A percentile compares a stretch with the other conserved stretches of the same genome.
phyloP scores from a whole-genome alignment of 2,329 filamentous ascomycete species.

The Aspergillus sclerotialis region DNA sequence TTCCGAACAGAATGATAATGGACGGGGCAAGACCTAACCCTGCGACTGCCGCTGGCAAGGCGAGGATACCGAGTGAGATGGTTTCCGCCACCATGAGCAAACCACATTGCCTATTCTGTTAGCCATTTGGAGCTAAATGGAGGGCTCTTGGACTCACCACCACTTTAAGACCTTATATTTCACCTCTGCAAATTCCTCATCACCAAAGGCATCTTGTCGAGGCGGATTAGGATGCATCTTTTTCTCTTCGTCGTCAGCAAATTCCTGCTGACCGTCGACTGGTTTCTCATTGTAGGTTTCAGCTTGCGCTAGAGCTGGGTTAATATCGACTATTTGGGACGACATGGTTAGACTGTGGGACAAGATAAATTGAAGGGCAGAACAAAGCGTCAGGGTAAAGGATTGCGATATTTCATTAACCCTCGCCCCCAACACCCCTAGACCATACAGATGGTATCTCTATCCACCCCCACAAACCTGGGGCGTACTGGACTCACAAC shows the following conservation, averaged over 20 bases:
- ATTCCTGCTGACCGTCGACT: no score
- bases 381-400: no score
- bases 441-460: no score
- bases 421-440: no score
- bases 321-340: not conserved
- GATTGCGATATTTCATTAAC: no score
- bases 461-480: no score
- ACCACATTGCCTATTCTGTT: constrained; percentile 29
- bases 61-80: constrained; percentile 49
- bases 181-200: constrained; percentile 31
- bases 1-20: constrained; percentile 39
- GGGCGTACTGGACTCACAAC: no score
- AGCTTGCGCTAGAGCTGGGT: not conserved
- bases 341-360: not conserved
- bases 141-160: constrained; percentile 15
- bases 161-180: constrained; percentile 44
- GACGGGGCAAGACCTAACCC: constrained; percentile 44
- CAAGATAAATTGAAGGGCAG: no score
- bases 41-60: constrained; percentile 45
- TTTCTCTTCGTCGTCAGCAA: constrained; percentile 1
- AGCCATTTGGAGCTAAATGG: not conserved
- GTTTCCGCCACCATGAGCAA: constrained; percentile 51
- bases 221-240: not conserved
- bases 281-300: not conserved
- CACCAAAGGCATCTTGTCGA: constrained; percentile 23